A percentile compares a stretch with the other conserved stretches of the same genome.
phyloP scores from a whole-genome alignment of 139 green algal genomes.

The Yamagishiella unicocca region DNA sequence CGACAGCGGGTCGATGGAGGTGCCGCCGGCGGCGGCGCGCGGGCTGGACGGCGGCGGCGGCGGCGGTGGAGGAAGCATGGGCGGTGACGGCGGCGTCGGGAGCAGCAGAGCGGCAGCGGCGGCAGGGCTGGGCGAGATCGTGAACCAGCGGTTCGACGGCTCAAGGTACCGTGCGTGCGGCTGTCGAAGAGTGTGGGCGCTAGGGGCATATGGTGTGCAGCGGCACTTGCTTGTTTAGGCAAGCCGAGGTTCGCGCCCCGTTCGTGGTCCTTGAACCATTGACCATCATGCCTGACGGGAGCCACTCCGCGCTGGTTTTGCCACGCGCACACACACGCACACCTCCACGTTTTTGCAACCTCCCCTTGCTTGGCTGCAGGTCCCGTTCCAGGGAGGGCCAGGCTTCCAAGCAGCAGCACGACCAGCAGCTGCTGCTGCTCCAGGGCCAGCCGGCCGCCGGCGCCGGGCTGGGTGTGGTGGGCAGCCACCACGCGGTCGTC shows the following conservation, averaged over 20 bases:
- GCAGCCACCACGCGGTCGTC: neutral
- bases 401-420: slow-evolving; percentile 33
- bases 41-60: slow-evolving; percentile 28
- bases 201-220: too few relatives aligned
- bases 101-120: slow-evolving; percentile 10
- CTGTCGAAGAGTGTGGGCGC: too few relatives aligned
- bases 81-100: neutral
- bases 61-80: neutral
- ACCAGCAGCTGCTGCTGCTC: neutral
- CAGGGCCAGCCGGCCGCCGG: neutral
- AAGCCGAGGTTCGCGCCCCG: too few relatives aligned
- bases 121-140: neutral
- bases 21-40: slow-evolving; percentile 20
- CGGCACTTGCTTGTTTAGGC: too few relatives aligned
- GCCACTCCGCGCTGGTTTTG: too few relatives aligned
- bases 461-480: neutral
- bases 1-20: slow-evolving; percentile 33
- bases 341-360: too few relatives aligned
- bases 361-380: too few relatives aligned
- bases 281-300: too few relatives aligned
- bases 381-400: slow-evolving; percentile 33
- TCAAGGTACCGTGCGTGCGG: too few relatives aligned
- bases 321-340: too few relatives aligned
- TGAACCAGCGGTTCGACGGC: slow-evolving; percentile 27
- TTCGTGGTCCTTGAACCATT: too few relatives aligned